A percentile compares a stretch with the other conserved stretches of the same genome.
Evolutionary conservation across 78 protist genomes (phyloP).

Genomic region (Pigoraptor vietnamica): DNA sequence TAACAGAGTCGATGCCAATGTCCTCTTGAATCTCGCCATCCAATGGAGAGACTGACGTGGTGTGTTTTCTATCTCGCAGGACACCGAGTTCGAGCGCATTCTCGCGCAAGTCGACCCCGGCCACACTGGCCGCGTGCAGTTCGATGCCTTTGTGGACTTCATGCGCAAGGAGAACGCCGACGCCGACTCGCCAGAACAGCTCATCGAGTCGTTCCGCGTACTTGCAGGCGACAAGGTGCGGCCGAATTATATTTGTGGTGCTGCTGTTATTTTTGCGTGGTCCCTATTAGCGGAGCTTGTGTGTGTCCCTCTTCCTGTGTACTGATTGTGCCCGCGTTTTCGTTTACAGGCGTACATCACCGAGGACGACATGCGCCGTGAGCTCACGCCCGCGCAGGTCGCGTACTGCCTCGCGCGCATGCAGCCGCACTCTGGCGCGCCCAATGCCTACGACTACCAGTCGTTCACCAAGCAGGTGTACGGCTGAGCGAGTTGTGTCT

Average conservation of each 20-base stretch:
- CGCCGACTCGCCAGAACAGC: conserved; percentile 13
- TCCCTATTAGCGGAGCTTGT: too few species aligned
- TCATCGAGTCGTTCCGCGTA: conserved; percentile 24
- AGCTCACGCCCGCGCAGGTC: not conserved
- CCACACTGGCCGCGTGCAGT: not conserved
- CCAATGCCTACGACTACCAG: too few species aligned
- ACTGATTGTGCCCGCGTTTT: too few species aligned
- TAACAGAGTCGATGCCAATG: too few species aligned
- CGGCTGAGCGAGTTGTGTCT: too few species aligned
- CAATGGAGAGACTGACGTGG: too few species aligned
- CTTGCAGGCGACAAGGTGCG: conserved; percentile 22
- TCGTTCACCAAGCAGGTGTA: too few species aligned
- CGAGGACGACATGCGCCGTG: not conserved
- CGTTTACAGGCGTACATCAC: not conserved
- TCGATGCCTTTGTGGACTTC: conserved; percentile 34
- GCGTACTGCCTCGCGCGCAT: not conserved
- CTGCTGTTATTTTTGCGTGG: too few species aligned
- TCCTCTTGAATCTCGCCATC: too few species aligned
- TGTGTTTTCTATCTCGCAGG: too few species aligned
- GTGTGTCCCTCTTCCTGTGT: too few species aligned
- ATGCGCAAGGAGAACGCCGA: conserved; percentile 13
- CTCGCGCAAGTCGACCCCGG: conserved; percentile 11
- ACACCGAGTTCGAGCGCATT: not conserved
- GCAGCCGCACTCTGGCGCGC: too few species aligned
- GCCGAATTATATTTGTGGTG: not conserved